These are phyloP conservation scores for Colletotrichum coccodes DNA, from an alignment of 2,329 filamentous ascomycete species.

Conservation along the genomic window DNA sequence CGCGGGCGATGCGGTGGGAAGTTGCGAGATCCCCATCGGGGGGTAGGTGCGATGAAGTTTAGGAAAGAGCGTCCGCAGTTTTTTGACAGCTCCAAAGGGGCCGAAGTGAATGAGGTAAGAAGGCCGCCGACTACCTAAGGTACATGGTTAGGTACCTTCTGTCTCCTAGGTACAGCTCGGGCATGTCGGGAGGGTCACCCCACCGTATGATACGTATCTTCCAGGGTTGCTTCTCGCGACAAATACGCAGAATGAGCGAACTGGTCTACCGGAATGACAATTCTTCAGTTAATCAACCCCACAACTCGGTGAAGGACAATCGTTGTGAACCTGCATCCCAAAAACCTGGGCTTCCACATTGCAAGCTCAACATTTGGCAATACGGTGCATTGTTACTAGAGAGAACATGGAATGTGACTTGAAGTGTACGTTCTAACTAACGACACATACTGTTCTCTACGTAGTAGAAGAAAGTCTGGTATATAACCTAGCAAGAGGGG, in stretches of 20 bases:
- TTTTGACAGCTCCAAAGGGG: background rate
- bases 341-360: background rate
- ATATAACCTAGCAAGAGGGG: background rate
- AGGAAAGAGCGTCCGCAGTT: background rate
- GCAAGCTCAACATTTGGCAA: background rate
- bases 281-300: background rate
- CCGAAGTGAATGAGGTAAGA: background rate
- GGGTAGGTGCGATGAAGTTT: background rate
- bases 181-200: background rate
- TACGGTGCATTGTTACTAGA: background rate
- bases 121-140: background rate
- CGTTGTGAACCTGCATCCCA: background rate
- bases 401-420: background rate
- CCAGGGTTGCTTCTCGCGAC: no score
- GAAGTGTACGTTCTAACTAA: background rate
- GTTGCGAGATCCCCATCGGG: slow-evolving; percentile 2
- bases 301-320: background rate
- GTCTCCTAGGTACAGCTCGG: background rate
- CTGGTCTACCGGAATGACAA: background rate
- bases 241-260: slow-evolving; percentile 2
- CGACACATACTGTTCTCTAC: background rate
- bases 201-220: background rate
- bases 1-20: background rate
- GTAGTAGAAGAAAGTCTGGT: background rate
- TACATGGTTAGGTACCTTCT: background rate